Conservation (phyloP, 2,329 filamentous ascomycete species). For the Lizonia empirigonia region DNA sequence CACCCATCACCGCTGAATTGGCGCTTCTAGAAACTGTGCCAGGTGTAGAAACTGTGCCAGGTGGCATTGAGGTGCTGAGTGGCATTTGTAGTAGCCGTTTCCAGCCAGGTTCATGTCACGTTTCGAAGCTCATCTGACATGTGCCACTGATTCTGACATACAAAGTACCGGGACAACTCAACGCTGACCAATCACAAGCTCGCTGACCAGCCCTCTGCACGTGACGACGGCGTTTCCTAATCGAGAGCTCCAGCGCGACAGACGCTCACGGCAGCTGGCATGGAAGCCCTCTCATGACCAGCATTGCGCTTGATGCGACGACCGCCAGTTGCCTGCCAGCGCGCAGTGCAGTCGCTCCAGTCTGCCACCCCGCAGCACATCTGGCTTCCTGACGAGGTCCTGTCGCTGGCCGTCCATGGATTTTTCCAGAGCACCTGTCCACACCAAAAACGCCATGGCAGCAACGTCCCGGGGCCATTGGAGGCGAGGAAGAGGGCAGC, state of each 20-base stretch:
- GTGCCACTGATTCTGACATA: too few species aligned
- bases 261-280: slow-evolving; percentile 5
- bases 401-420: slow-evolving; percentile 57
- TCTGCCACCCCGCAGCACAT: slow-evolving; percentile 52
- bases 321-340: slow-evolving; percentile 56
- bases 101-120: too few species aligned
- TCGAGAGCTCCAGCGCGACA: slow-evolving; percentile 18
- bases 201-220: background rate
- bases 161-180: background rate
- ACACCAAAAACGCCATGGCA: slow-evolving; percentile 61
- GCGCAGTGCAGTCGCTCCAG: slow-evolving; percentile 55
- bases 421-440: slow-evolving; percentile 56
- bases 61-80: slow-evolving; percentile 11
- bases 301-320: slow-evolving; percentile 54
- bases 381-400: slow-evolving; percentile 65
- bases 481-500: slow-evolving; percentile 63
- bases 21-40: slow-evolving; percentile 9
- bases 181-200: background rate
- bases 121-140: too few species aligned
- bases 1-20: too few species aligned
- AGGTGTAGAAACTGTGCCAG: slow-evolving; percentile 15
- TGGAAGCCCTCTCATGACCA: slow-evolving; percentile 27
- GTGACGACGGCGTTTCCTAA: slow-evolving; percentile 15
- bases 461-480: slow-evolving; percentile 66
- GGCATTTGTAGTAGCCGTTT: slow-evolving; percentile 5